A percentile compares a stretch with the other conserved stretches of the same genome.
Conservation (phyloP, 2,329 filamentous ascomycete species). For the Tolypocladium ophioglossoides region DNA sequence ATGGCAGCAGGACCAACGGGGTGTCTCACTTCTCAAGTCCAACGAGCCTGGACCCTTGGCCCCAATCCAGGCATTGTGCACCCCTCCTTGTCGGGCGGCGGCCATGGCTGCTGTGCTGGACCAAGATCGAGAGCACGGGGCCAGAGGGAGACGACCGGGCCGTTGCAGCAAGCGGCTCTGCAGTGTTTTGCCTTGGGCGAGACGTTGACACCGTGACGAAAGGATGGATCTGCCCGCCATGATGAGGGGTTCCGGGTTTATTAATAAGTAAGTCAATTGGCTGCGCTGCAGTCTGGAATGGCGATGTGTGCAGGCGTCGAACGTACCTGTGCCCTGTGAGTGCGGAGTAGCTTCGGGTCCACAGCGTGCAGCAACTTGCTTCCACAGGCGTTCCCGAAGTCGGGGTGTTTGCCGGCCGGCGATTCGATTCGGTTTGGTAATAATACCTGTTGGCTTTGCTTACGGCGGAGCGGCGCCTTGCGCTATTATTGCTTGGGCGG, state of each 20-base stretch:
- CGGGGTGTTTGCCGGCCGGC: neutral
- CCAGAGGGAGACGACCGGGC: neutral
- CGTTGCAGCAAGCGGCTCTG: neutral
- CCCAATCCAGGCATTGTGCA: constrained; percentile 9
- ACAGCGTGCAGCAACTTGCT: neutral
- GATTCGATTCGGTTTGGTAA: neutral
- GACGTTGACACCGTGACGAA: neutral
- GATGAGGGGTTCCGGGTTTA: neutral
- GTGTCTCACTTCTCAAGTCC: constrained; percentile 10
- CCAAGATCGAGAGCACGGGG: neutral
- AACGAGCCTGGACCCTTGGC: constrained; percentile 7
- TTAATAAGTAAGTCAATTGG: neutral
- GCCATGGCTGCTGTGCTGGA: neutral
- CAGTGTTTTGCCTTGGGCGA: neutral
- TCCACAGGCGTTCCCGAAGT: neutral
- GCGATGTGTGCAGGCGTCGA: neutral
- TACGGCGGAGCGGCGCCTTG: neutral
- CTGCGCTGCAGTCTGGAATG: neutral
- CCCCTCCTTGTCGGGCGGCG: neutral
- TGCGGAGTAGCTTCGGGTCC: neutral
- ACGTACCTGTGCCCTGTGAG: neutral
- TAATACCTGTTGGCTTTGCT: too few relatives aligned
- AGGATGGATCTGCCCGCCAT: neutral
- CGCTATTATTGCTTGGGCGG: too few relatives aligned
- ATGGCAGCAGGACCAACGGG: neutral